Percentiles rank a stretch among this genome's conserved stretches.
Conservation (phyloP, 768 basidiomycete genomes). For the Trametes sanguinea region DNA sequence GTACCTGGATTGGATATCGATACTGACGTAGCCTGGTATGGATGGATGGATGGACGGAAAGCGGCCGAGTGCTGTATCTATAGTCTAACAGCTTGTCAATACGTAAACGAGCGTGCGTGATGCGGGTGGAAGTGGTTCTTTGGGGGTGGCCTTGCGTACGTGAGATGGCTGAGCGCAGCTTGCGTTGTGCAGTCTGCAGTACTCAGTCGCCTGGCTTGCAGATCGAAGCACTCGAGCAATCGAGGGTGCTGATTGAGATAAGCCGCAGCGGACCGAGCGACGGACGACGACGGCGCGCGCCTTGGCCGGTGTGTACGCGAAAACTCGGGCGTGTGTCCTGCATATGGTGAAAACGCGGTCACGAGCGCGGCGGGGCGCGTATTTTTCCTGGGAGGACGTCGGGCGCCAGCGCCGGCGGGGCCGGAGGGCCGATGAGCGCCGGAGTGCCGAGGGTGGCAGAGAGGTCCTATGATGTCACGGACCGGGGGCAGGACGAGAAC, state of each 20-base stretch:
- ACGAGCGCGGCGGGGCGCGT: constrained; percentile 15
- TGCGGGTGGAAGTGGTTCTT: neutral
- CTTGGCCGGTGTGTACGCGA: neutral
- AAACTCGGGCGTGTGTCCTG: constrained; percentile 1
- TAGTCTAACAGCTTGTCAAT: neutral
- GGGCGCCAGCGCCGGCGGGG: constrained; percentile 10
- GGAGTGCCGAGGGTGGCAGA: constrained; percentile 5
- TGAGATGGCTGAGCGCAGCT: neutral
- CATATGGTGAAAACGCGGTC: constrained; percentile 17
- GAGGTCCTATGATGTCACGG: constrained; percentile 24
- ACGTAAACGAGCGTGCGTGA: constrained; percentile 6
- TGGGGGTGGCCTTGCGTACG: neutral
- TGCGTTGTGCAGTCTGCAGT: neutral
- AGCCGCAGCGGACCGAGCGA: constrained; percentile 9
- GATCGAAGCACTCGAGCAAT: neutral
- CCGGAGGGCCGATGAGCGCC: constrained; percentile 3
- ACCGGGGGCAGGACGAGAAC: constrained; percentile 4
- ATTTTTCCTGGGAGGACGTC: neutral
- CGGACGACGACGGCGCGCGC: constrained; percentile 3
- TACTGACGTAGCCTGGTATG: neutral
- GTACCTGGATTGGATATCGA: neutral
- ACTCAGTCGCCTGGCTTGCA: too few species aligned
- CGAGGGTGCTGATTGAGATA: constrained; percentile 19
- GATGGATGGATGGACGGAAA: neutral
- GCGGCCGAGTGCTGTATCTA: constrained; percentile 2